phyloP scores from a whole-genome alignment of 371 early-diverging fungal species.

The Rhizopus sp. region DNA sequence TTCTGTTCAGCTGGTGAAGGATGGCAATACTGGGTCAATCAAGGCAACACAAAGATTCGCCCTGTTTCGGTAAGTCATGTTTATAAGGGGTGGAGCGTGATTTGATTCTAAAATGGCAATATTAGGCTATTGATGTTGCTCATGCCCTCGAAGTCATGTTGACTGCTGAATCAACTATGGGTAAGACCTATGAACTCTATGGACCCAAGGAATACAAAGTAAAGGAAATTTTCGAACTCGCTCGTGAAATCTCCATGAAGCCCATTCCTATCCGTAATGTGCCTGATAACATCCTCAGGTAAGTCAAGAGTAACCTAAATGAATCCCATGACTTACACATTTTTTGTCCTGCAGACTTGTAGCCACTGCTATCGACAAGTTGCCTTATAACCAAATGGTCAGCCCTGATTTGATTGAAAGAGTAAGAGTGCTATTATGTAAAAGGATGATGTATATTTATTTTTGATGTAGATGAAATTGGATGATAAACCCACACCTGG shows the following conservation, averaged over 20 bases:
- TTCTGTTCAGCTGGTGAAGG: slow-evolving; percentile 38
- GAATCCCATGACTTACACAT: slow-evolving; percentile 2
- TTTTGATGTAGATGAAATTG: slow-evolving; percentile 58
- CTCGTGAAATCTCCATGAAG: slow-evolving; percentile 73
- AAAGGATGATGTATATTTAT: background rate
- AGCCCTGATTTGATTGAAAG: slow-evolving; percentile 55
- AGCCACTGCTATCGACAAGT: slow-evolving; percentile 45
- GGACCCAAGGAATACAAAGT: slow-evolving; percentile 82
- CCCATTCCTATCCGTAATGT: slow-evolving; percentile 61
- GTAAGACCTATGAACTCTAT: slow-evolving; percentile 89
- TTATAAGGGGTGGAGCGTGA: background rate
- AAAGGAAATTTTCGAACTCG: slow-evolving; percentile 72
- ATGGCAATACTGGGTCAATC: slow-evolving; percentile 73
- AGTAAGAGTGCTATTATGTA: slow-evolving; percentile 28
- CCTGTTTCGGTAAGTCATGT: slow-evolving; percentile 74
- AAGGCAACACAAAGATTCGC: slow-evolving; percentile 73
- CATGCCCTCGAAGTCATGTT: slow-evolving; percentile 76
- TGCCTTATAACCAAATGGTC: slow-evolving; percentile 53
- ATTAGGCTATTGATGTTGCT: slow-evolving; percentile 86
- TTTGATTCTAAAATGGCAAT: background rate
- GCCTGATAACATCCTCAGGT: slow-evolving; percentile 74
- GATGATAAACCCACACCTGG: slow-evolving; percentile 74
- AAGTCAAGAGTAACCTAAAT: slow-evolving; percentile 12
- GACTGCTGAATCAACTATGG: slow-evolving; percentile 71
- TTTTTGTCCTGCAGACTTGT: slow-evolving; percentile 25